Conservation (phyloP, 495 filamentous ascomycete species). For the Tetracladium setigerum region DNA sequence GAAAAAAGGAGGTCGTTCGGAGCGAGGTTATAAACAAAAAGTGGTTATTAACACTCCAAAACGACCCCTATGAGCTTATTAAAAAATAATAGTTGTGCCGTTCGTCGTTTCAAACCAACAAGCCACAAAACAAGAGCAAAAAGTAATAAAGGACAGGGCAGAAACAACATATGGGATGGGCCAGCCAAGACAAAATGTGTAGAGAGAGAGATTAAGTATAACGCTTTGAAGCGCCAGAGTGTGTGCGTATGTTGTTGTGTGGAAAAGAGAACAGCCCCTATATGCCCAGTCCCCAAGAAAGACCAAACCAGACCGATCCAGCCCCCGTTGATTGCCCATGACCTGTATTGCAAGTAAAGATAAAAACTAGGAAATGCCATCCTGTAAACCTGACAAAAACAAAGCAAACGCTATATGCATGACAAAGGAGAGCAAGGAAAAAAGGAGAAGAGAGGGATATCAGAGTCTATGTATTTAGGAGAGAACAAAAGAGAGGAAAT, state of each 20-base stretch:
- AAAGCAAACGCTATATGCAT: conserved; percentile 21
- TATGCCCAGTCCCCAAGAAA: conserved; percentile 12
- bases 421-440: conserved; percentile 19
- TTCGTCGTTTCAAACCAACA: too few species aligned
- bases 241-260: conserved; percentile 1
- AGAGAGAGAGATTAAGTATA: conserved; percentile 12
- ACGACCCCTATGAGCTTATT: conserved; percentile 5
- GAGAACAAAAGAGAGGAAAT: conserved; percentile 18
- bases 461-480: conserved; percentile 18
- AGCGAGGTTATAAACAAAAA: too few species aligned
- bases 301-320: conserved; percentile 17
- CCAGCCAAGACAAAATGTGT: conserved; percentile 23
- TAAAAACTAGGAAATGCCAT: conserved; percentile 11
- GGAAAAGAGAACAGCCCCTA: conserved; percentile 11
- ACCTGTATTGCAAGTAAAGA: conserved; percentile 3
- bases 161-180: conserved; percentile 24
- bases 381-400: conserved; percentile 1
- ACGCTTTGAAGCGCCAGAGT: conserved; percentile 1
- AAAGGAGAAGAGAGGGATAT: conserved; percentile 21
- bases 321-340: conserved; percentile 26
- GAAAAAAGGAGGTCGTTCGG: conserved; percentile 10
- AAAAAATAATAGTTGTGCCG: conserved; percentile 7
- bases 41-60: too few species aligned
- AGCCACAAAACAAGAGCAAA: neutral
- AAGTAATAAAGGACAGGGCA: conserved; percentile 21